Conservation (phyloP, 495 filamentous ascomycete species). For the Chaetomium cochliodes region DNA sequence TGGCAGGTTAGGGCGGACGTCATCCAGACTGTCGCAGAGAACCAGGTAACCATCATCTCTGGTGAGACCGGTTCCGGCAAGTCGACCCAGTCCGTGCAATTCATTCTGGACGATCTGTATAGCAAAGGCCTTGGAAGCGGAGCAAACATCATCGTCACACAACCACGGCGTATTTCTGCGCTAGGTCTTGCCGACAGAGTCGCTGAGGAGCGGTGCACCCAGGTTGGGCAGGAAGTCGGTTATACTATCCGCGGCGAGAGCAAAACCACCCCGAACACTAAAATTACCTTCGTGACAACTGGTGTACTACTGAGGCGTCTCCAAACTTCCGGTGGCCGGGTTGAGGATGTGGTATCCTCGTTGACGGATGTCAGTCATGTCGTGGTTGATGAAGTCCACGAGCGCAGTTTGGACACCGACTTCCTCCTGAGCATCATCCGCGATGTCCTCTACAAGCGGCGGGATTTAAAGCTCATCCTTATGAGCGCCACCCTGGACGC, state of each 20-base stretch:
- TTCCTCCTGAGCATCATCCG: slow-evolving; percentile 87
- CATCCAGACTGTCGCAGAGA: slow-evolving; percentile 63
- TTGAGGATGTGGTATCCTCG: slow-evolving; percentile 72
- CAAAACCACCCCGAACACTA: slow-evolving; percentile 63
- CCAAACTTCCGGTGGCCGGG: slow-evolving; percentile 77
- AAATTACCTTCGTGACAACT: slow-evolving; percentile 93
- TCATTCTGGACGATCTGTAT: slow-evolving; percentile 91
- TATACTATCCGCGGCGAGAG: slow-evolving; percentile 94
- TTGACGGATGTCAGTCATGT: slow-evolving; percentile 90
- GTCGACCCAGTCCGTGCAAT: slow-evolving; percentile 95
- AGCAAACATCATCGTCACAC: slow-evolving; percentile 94
- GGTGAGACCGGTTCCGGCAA: slow-evolving; percentile 97
- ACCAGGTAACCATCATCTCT: slow-evolving; percentile 92
- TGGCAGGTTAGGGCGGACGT: slow-evolving; percentile 81
- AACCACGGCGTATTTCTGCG: slow-evolving; percentile 91
- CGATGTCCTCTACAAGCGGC: slow-evolving; percentile 71
- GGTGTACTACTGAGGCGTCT: slow-evolving; percentile 89
- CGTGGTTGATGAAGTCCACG: slow-evolving; percentile 96
- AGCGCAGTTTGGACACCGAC: slow-evolving; percentile 92
- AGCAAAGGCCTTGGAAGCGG: slow-evolving; percentile 65
- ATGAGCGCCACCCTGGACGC: slow-evolving; percentile 98
- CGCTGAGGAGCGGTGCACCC: slow-evolving; percentile 80
- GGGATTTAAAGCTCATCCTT: slow-evolving; percentile 87
- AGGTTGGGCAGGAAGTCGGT: slow-evolving; percentile 84
- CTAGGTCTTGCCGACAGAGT: slow-evolving; percentile 92